Percentiles rank a stretch among this genome's conserved stretches.
These are phyloP conservation scores for Spatholobus suberectus DNA, from an alignment of 306 rosid genomes.

Conservation along the genomic window DNA sequence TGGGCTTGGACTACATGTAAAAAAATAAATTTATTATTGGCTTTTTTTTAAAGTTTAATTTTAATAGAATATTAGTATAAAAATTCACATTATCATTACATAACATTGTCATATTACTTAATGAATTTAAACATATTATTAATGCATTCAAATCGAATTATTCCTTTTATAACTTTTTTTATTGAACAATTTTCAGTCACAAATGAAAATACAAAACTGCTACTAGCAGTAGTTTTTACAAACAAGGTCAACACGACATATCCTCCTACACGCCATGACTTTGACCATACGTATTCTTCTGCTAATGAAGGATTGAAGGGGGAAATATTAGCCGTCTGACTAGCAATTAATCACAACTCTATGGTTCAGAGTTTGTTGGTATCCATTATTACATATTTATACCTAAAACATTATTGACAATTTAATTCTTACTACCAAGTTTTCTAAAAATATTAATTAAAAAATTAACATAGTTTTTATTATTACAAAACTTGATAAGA, in stretches of 20 bases:
- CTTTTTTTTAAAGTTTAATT: not conserved
- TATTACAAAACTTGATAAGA: not conserved
- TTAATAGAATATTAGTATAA: not conserved
- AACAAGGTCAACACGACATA: not conserved
- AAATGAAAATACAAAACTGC: not conserved
- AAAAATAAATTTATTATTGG: not conserved
- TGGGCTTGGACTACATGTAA: not conserved
- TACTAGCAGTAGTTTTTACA: not conserved
- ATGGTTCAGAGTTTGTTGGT: not conserved
- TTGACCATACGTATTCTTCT: slow-evolving; percentile 12
- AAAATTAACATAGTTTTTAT: not conserved
- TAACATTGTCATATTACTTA: not conserved
- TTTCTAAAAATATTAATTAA: no score
- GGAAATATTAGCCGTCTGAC: not conserved
- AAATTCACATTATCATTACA: not conserved
- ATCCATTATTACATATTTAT: not conserved
- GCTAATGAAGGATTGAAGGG: not conserved
- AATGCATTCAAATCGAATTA: not conserved
- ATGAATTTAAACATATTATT: not conserved
- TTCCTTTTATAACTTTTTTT: not conserved
- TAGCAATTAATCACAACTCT: not conserved
- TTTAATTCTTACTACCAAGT: no score
- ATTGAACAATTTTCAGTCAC: not conserved
- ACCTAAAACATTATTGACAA: not conserved
- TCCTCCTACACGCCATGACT: not conserved